Evolutionary conservation across 2,329 filamentous ascomycete species (phyloP).

Genomic region (Grosmannia penicillata): DNA sequence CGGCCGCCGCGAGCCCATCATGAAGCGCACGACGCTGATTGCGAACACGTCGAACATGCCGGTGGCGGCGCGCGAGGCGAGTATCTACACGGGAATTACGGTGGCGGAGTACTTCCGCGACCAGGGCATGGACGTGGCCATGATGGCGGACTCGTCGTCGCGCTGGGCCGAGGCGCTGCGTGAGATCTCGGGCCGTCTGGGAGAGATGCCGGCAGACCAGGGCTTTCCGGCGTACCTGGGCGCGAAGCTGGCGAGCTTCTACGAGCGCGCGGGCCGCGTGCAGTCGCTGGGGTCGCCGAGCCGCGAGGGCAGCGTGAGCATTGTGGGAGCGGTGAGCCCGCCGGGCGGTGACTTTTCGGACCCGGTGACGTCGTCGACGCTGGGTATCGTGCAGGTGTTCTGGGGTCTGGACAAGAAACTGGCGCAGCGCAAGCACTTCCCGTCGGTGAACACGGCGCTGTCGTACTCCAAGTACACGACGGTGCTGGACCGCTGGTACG

Average conservation of each 20-base stretch:
- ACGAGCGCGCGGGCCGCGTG: slow-evolving; percentile 90
- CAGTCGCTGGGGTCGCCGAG: slow-evolving; percentile 77
- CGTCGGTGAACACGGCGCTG: slow-evolving; percentile 86
- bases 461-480: slow-evolving; percentile 96
- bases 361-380: slow-evolving; percentile 83
- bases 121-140: slow-evolving; percentile 91
- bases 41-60: slow-evolving; percentile 99
- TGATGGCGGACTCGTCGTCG: slow-evolving; percentile 99
- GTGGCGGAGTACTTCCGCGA: slow-evolving; percentile 96
- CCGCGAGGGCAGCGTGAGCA: slow-evolving; percentile 83
- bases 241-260: slow-evolving; percentile 96
- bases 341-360: slow-evolving; percentile 99
- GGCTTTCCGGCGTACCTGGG: slow-evolving; percentile 97
- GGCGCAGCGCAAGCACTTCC: slow-evolving; percentile 97
- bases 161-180: slow-evolving; percentile 97
- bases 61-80: slow-evolving; percentile 93
- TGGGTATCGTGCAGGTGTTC: slow-evolving; percentile 97
- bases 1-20: slow-evolving; percentile 93
- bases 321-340: slow-evolving; percentile 92
- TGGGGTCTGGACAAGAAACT: slow-evolving; percentile 99
- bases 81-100: slow-evolving; percentile 94
- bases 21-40: slow-evolving; percentile 98
- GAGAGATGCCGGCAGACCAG: slow-evolving; percentile 99
- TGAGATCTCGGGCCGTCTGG: slow-evolving; percentile 95
- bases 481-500: slow-evolving; percentile 83